Percentiles rank a stretch among this genome's conserved stretches.
Conservation (phyloP, 805 yeast species). For the Citeromyces matritensis region DNA sequence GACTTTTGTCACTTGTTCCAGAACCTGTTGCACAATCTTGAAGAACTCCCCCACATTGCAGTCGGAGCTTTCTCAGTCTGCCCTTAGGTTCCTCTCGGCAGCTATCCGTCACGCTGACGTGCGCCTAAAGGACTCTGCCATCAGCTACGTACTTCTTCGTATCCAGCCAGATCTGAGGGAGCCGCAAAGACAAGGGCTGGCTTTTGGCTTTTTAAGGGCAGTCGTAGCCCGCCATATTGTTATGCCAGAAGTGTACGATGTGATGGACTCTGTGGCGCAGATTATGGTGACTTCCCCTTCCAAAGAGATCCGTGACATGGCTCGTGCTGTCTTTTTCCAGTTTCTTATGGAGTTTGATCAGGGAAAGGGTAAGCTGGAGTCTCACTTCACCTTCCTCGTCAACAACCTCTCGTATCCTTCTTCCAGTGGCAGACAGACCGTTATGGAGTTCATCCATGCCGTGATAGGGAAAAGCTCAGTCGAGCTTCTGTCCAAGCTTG, state of each 20-base stretch:
- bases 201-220: slow-evolving; percentile 72
- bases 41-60: slow-evolving; percentile 69
- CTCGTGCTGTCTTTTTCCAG: slow-evolving; percentile 71
- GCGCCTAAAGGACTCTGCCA: slow-evolving; percentile 50
- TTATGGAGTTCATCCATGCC: slow-evolving; percentile 70
- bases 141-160: slow-evolving; percentile 57
- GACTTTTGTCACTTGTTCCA: slow-evolving; percentile 43
- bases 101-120: slow-evolving; percentile 56
- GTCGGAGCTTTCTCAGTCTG: slow-evolving; percentile 65
- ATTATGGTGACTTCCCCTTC: slow-evolving; percentile 87
- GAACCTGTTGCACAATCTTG: slow-evolving; percentile 44
- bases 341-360: slow-evolving; percentile 93
- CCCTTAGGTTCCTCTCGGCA: slow-evolving; percentile 59
- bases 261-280: slow-evolving; percentile 65
- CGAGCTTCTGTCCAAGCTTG: slow-evolving; percentile 40
- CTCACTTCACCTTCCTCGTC: slow-evolving; percentile 69
- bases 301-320: slow-evolving; percentile 65
- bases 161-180: slow-evolving; percentile 82
- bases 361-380: slow-evolving; percentile 71
- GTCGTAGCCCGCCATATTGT: slow-evolving; percentile 58
- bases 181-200: slow-evolving; percentile 77
- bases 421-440: slow-evolving; percentile 76
- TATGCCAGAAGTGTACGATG: slow-evolving; percentile 83
- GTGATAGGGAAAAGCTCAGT: slow-evolving; percentile 52
- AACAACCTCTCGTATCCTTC: slow-evolving; percentile 75